Evolutionary conservation across 257 asterid species (phyloP), one percentile per base, ranked within the genome.

Genomic region (Solanum etuberosum): DNA sequence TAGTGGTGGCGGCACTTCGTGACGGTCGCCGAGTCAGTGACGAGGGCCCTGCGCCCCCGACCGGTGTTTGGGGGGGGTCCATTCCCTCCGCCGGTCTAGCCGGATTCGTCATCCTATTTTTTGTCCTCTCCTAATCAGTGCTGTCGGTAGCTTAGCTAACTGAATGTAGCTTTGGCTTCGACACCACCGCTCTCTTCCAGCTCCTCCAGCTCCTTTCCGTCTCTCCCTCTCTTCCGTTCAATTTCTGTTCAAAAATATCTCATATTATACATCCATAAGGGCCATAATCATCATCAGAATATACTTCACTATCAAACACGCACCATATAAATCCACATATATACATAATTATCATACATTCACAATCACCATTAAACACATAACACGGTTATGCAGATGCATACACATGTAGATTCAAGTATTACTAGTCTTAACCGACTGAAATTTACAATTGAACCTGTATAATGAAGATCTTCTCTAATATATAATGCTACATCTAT

Each of bases 1-100:
- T 90, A 11, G 99, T 95, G 76, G 93, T 93, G 86, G 99, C 95
- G 14, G 96, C 96, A 77, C 99, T 94, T 21, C 99, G 97, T 8
- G 99, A 97, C 31, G 99, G 93, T 74, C 96, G 92, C 87, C 99
- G 91, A 59, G 93, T 88, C 87, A 97, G 90, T 32, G 97, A 48
- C 87, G 95, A 91, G 59, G 71, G 90, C 20, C 85, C 85, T 7
- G 25, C 68, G 9, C 40, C 65, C 1, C 83, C 83, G 57, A 40
- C 14, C n/a, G 83, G 83, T 77, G 61, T 77, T 40, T 40, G 83
- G 57, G 83, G 83, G 15, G 83, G 83, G 9, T 81, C 65, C 84
- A 46, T 16, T 78, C 84, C 85, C 85, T 81, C 85, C 29, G 20
- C 68, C 67, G 85, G 67, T 80, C 85, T 80, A 10, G 42, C 85